These are phyloP conservation scores for Gleditsia sinensis DNA, from an alignment of 306 rosid species.

Conservation along the genomic window DNA sequence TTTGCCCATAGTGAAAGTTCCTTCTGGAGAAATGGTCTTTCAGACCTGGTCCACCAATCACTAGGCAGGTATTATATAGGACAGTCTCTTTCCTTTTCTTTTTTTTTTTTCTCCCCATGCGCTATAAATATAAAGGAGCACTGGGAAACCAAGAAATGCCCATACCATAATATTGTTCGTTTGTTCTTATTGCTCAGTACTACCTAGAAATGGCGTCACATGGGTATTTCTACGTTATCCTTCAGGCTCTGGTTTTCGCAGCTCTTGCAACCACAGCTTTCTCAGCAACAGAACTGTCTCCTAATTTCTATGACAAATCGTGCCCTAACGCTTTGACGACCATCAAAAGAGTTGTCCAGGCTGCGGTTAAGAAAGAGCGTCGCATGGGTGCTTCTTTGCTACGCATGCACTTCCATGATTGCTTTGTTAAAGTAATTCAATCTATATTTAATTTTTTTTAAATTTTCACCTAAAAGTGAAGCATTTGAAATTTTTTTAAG, in stretches of 20 bases:
- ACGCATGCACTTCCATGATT: conserved; percentile 56
- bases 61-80: not conserved
- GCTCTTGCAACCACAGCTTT: conserved; percentile 27
- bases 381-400: conserved; percentile 55
- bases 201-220: conserved; percentile 23
- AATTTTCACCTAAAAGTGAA: too few species aligned
- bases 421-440: conserved; percentile 57
- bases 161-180: not conserved
- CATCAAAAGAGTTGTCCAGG: conserved; percentile 30
- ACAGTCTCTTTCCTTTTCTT: not conserved
- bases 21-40: conserved; percentile 26
- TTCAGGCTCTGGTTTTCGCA: conserved; percentile 18
- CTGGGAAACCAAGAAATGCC: too few species aligned
- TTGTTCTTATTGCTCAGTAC: not conserved
- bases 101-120: not conserved
- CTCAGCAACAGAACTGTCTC: conserved; percentile 5
- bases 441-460: too few species aligned
- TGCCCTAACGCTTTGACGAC: conserved; percentile 45
- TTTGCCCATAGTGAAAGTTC: conserved; percentile 18
- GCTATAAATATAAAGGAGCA: conserved; percentile 24
- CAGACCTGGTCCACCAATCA: conserved; percentile 19
- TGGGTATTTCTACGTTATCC: not conserved
- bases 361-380: conserved; percentile 33
- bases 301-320: conserved; percentile 36
- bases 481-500: too few species aligned